A percentile compares a stretch with the other conserved stretches of the same genome.
Conservation (phyloP, 805 yeast genomes). For the Schwanniomyces vanrijiae region DNA sequence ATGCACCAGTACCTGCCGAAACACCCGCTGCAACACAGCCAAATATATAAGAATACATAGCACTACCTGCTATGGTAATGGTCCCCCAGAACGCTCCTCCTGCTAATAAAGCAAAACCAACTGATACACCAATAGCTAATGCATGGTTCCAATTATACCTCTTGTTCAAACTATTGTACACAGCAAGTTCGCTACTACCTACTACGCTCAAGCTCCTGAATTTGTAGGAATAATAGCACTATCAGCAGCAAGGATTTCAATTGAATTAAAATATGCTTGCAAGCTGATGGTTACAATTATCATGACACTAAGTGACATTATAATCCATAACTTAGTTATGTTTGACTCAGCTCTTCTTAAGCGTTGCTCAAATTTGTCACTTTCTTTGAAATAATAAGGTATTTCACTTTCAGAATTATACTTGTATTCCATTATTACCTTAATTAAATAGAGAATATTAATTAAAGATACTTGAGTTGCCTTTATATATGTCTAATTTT, state of each 20-base stretch:
- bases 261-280: neutral
- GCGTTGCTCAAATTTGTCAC: neutral
- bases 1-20: neutral
- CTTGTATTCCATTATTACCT: conserved; percentile 1
- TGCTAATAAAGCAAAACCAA: neutral
- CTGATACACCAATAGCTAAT: neutral
- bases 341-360: neutral
- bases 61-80: neutral
- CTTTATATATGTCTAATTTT: too few relatives aligned
- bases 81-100: neutral
- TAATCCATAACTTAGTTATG: neutral
- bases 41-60: neutral
- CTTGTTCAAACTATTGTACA: neutral
- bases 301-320: neutral
- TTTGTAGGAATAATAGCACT: neutral
- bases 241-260: neutral
- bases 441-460: too few relatives aligned
- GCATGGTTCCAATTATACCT: neutral
- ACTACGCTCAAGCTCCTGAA: neutral
- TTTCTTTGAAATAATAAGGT: neutral
- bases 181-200: neutral
- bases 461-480: too few relatives aligned
- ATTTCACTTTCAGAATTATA: neutral
- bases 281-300: neutral
- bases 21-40: neutral